Conservation (phyloP, 805 yeast species). For the Yarrowia yakushimensis region DNA sequence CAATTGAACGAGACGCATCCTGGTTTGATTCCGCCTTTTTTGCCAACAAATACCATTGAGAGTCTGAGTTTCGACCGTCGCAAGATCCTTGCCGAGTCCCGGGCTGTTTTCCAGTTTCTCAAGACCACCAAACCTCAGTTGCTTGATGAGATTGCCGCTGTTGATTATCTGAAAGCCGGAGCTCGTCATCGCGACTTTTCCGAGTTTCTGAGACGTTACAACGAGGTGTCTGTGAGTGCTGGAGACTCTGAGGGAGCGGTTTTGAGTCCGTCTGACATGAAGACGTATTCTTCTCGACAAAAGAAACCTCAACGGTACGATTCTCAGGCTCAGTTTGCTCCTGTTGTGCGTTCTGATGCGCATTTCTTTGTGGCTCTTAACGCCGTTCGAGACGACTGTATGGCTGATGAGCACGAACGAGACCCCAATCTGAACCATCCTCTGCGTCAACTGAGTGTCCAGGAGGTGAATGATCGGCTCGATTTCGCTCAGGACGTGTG, state of each 20-base stretch:
- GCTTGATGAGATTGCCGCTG: neutral
- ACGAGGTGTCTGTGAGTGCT: neutral
- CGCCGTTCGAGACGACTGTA: conserved; percentile 1
- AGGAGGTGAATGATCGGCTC: neutral
- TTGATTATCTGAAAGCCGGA: conserved; percentile 1
- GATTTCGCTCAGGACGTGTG: conserved; percentile 18
- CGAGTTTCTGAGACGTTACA: conserved; percentile 1
- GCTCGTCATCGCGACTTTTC: neutral
- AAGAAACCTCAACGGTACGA: conserved; percentile 3
- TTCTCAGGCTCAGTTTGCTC: neutral
- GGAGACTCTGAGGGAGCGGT: neutral
- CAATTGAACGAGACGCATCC: neutral
- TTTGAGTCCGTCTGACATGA: neutral
- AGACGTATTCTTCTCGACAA: neutral
- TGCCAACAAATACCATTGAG: neutral
- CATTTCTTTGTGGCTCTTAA: conserved; percentile 11
- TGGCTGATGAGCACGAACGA: neutral
- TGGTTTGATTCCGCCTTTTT: conserved; percentile 4
- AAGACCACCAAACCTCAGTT: conserved; percentile 5
- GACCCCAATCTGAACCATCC: conserved; percentile 9
- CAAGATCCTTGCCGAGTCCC: neutral
- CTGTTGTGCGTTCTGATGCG: neutral
- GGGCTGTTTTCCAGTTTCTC: conserved; percentile 11
- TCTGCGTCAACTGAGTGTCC: neutral
- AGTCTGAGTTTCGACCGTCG: neutral